Base-by-base conservation (phyloP, 176 grass and related monocot species). In the Aegilops bicornis region DNA sequence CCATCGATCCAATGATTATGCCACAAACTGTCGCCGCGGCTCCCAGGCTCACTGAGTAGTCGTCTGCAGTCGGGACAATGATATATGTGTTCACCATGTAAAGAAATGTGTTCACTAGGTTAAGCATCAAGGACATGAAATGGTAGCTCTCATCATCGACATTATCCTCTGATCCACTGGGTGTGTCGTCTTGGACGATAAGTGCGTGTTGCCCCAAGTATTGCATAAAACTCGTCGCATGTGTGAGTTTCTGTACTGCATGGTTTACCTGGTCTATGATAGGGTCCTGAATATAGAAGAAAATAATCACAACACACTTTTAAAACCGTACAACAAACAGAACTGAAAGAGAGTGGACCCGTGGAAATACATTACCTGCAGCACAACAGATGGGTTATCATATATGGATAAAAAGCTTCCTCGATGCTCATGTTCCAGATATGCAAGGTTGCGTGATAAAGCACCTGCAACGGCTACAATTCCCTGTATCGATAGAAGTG, bases 11-110 rank as follows among this genome's bases (percentile, higher is more conserved):
- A 52, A 97, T 97, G 88, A 97, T 94, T 43, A 97, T 56, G 56
- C 94, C 94, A 67, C 94, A 97, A 14, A 94, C 94, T 23, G 94
- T 97, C 3, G 94, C 87, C 15, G 94, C 89, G 32, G 94, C 92
- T 30, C 94, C 94, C 73, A 97, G 90, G 81, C 92, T 94, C 68
- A 94, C 66, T 33, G 95, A 83, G 68, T 97, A 97, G 73, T 97
- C 86, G 79, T 97, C 95, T 23, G 95, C 95, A 31, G 95, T 97
- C 4, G 95, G 95, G 19, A 97, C 95, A 39, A 97, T 85, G 43
- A 97, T 94, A 67, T 97, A 97, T 83, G 95, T 97, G 64, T 97
- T 97, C 86, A 94, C 92, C 95, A 97, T 97, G 79, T 97, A 97
- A 67, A 97, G 89, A 85, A 97, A 97, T 16, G 92, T 97, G 86